Evolutionary conservation across 768 basidiomycete genomes (phyloP).

Genomic region (Sporobolomyces roseus): DNA sequence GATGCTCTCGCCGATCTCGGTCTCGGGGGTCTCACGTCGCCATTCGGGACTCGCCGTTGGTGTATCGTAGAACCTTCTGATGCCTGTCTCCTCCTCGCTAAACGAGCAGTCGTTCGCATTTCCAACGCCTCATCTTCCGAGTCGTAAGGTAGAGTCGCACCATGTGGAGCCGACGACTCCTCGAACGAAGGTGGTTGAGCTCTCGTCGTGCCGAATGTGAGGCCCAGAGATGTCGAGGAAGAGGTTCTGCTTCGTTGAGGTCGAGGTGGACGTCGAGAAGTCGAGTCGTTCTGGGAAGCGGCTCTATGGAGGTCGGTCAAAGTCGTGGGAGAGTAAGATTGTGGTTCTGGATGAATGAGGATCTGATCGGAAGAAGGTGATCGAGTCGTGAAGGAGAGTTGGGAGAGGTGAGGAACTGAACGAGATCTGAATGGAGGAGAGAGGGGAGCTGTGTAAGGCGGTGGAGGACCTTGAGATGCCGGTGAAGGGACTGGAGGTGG

Average conservation of each 20-base stretch:
- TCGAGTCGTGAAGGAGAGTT: background rate
- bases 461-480: constrained; percentile 4
- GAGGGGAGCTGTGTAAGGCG: constrained; percentile 29
- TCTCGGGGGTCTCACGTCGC: background rate
- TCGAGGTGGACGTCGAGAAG: background rate
- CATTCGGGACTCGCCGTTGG: background rate
- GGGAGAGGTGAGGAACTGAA: constrained; percentile 20
- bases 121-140: constrained; percentile 28
- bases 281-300: too few relatives aligned
- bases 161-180: background rate
- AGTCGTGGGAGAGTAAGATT: too few relatives aligned
- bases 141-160: too few relatives aligned
- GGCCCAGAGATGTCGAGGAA: constrained; percentile 4
- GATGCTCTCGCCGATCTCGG: background rate
- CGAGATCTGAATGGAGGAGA: constrained; percentile 20
- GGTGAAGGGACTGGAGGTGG: background rate
- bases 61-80: background rate
- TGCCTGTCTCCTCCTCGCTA: background rate
- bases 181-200: constrained; percentile 4
- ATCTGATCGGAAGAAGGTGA: background rate
- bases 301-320: too few relatives aligned
- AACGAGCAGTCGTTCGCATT: constrained; percentile 2
- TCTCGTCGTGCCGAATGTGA: background rate
- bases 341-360: too few relatives aligned
- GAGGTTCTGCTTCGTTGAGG: background rate